These are phyloP conservation scores for Bolboschoenoplectus hybrid DNA, from an alignment of 202 grass and related monocot genomes.

Conservation along the genomic window DNA sequence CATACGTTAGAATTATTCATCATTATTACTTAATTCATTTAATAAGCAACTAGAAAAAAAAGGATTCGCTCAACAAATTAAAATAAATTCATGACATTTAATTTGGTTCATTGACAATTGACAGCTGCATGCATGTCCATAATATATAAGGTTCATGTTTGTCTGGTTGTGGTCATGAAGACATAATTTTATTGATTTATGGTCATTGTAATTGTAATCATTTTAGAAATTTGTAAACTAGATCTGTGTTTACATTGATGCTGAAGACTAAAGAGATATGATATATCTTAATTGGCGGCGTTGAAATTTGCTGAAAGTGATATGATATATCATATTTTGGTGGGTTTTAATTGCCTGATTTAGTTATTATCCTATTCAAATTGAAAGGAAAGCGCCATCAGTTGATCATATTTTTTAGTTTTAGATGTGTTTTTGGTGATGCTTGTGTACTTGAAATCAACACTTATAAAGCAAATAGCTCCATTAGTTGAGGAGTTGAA, in stretches of 20 bases:
- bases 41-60: background rate
- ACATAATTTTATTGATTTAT: background rate
- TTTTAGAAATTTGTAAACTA: background rate
- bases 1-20: background rate
- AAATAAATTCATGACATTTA: background rate
- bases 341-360: background rate
- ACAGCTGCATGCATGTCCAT: background rate
- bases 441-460: slow-evolving; percentile 5
- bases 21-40: background rate
- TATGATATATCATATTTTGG: background rate
- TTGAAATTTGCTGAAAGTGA: slow-evolving; percentile 14
- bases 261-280: background rate
- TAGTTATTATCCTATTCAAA: slow-evolving; percentile 20
- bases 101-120: background rate
- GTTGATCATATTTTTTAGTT: background rate
- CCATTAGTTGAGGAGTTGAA: background rate
- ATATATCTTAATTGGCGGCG: background rate
- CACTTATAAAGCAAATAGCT: background rate
- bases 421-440: background rate
- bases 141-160: background rate
- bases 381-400: background rate
- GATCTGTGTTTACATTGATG: background rate
- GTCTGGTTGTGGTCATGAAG: background rate
- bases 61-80: too few species aligned
- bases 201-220: background rate